These are phyloP conservation scores for Ambrosia trifida DNA, from an alignment of 129 eudicot species.

Conservation along the genomic window DNA sequence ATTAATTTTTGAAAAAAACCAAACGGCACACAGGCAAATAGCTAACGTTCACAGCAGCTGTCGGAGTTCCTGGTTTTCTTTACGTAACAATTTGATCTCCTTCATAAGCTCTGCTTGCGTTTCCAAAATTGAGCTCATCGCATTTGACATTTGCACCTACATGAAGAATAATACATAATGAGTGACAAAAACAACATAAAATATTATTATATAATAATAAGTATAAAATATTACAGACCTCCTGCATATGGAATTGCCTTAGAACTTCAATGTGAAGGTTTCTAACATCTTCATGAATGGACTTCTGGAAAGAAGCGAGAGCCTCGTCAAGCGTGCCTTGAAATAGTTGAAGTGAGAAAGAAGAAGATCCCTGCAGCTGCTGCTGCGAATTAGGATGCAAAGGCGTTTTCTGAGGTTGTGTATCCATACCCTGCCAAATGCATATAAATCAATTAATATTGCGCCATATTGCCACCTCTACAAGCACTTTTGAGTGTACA, in stretches of 20 bases:
- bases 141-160: slow-evolving; percentile 77
- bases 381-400: slow-evolving; percentile 63
- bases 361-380: slow-evolving; percentile 78
- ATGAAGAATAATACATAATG: slow-evolving; percentile 13
- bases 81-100: slow-evolving; percentile 70
- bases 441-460: background rate
- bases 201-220: background rate
- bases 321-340: slow-evolving; percentile 95
- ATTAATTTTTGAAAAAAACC: background rate
- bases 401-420: slow-evolving; percentile 45
- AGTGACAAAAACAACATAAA: slow-evolving; percentile 10
- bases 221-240: slow-evolving; percentile 43
- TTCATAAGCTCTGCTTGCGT: slow-evolving; percentile 84
- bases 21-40: background rate
- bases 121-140: slow-evolving; percentile 59
- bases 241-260: slow-evolving; percentile 94
- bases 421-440: slow-evolving; percentile 53
- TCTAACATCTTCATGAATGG: slow-evolving; percentile 94
- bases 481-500: background rate
- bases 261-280: slow-evolving; percentile 91
- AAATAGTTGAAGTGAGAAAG: slow-evolving; percentile 87
- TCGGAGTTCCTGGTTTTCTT: slow-evolving; percentile 81
- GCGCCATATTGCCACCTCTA: background rate
- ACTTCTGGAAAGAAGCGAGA: slow-evolving; percentile 84
- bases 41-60: slow-evolving; percentile 51